Evolutionary conservation across 2,329 filamentous ascomycete genomes (phyloP).

Genomic region (Proliferodiscus dingleyae): DNA sequence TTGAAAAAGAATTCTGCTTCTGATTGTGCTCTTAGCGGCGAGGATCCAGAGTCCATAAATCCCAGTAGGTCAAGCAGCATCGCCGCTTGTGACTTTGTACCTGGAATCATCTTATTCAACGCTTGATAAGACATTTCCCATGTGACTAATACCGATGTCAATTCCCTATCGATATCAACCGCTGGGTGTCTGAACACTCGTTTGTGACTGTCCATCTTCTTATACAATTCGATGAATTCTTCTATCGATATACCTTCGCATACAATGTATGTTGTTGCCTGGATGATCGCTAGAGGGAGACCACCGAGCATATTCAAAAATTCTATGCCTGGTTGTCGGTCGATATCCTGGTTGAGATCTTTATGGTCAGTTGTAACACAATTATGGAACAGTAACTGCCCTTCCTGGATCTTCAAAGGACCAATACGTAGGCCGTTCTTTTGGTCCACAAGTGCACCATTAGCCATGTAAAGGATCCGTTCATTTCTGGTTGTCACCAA

Average conservation of each 20-base stretch:
- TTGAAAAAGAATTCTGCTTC: background rate
- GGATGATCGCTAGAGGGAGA: slow-evolving; percentile 1
- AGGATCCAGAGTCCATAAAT: background rate
- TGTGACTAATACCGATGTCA: background rate
- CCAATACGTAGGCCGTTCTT: background rate
- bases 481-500: background rate
- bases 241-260: background rate
- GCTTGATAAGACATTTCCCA: slow-evolving; percentile 5
- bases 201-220: background rate
- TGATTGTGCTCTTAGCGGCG: background rate
- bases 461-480: background rate
- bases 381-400: background rate
- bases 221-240: background rate
- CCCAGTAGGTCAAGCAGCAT: slow-evolving; percentile 2
- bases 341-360: background rate
- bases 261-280: slow-evolving; percentile 1
- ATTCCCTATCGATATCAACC: background rate
- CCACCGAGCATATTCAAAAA: slow-evolving; percentile 3
- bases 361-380: background rate
- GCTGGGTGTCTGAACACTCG: background rate
- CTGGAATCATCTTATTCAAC: background rate
- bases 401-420: background rate
- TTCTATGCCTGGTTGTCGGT: background rate
- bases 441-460: background rate
- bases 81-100: background rate